These are phyloP conservation scores for Pseudozyma flocculosa DNA, from an alignment of 1,284 basidiomycete species.

Conservation along the genomic window DNA sequence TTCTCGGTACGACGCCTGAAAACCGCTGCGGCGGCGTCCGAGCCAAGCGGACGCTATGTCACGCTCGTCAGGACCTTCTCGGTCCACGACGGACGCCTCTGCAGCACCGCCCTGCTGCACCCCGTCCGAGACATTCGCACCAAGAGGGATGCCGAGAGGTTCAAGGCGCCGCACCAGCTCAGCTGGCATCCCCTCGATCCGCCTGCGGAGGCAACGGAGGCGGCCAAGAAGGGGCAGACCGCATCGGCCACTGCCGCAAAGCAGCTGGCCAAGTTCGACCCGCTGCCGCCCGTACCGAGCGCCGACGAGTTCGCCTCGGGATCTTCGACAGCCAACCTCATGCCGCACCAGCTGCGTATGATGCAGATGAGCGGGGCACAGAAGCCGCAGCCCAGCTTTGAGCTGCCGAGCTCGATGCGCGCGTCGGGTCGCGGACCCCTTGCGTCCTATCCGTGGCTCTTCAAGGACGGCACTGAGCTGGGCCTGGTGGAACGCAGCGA, in stretches of 20 bases:
- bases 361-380: constrained; percentile 32
- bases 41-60: constrained; percentile 1
- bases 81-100: constrained; percentile 24
- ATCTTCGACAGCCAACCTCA: constrained; percentile 12
- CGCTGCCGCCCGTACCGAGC: constrained; percentile 14
- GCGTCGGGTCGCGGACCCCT: constrained; percentile 17
- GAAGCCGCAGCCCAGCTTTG: constrained; percentile 19
- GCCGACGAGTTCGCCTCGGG: constrained; percentile 21
- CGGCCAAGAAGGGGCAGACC: neutral
- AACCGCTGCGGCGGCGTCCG: constrained; percentile 12
- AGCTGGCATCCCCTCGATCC: neutral
- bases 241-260: constrained; percentile 7
- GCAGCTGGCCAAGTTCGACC: constrained; percentile 12
- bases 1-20: constrained; percentile 7
- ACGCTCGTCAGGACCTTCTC: constrained; percentile 24
- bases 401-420: constrained; percentile 16
- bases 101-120: neutral
- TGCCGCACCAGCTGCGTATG: constrained; percentile 36
- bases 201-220: neutral
- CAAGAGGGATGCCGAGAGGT: neutral
- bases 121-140: neutral
- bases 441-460: constrained; percentile 7
- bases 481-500: constrained; percentile 18
- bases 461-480: constrained; percentile 8
- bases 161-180: neutral